Evolutionary conservation across 1,139 yeast genomes (phyloP), one percentile per base, ranked within the genome.

Genomic region (Diutina ranongensis): DNA sequence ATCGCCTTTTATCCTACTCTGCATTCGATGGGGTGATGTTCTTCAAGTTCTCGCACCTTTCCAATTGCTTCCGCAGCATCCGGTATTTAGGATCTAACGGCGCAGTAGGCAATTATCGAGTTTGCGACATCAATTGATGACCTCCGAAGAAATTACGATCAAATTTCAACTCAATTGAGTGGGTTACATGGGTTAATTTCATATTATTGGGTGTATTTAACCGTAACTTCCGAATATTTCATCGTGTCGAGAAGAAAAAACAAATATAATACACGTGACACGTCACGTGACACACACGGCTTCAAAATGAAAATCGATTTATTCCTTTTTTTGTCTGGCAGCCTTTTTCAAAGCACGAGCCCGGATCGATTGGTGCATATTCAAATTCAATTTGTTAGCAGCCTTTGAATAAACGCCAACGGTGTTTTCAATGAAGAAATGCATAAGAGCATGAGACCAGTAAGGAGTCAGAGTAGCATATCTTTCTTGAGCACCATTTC

Each of bases 381-480:
- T 64, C 55, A 72, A 72, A 65, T 88, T 89, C 60, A 86, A 60
- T 41, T 62, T 57, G 57, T 83, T 83, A 38, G 85, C 94, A 31
- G 83, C 44, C 54, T 71, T 74, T 48, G 94, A 79, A 64, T 74
- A 87, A 40, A 84, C 88, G 28, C 97, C 97, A 45, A 86, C 81
- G 15, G 87, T 72, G 59, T 77, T 78, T 47, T 79, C 92, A 51
- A 89, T 78, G 51, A 71, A 72, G 74, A 86, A 89, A 62, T 92
- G 96, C 83, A 89, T 81, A 45, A 92, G 60, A 1, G 97, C 97
- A 65, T 92, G 99, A 3, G 87, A 63, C 89, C 96, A 88, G 71
- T 72, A 94, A 35, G 99, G 99, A 1, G 97, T 92, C 47, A 70
- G 63, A 2, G 97, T 87, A 32, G 81, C 95, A 56, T 62, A 87